Conservation (phyloP, 805 yeast species). For the Tetrapisispora namnaoensis region DNA sequence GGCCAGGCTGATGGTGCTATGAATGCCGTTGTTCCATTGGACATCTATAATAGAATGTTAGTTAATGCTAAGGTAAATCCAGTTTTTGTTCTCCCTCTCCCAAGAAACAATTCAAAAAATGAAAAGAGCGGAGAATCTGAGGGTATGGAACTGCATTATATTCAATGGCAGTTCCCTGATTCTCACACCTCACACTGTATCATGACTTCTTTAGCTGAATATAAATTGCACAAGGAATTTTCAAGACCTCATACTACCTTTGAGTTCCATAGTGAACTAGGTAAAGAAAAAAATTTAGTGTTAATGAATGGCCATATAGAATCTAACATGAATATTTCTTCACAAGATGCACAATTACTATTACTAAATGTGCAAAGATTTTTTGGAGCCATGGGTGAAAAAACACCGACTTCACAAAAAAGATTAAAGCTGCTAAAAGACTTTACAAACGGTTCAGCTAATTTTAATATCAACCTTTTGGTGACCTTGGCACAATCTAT, state of each 20-base stretch:
- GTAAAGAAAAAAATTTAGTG: constrained; percentile 48
- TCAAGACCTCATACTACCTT: constrained; percentile 94
- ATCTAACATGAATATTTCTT: constrained; percentile 51
- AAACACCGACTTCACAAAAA: constrained; percentile 33
- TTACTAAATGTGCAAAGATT: constrained; percentile 71
- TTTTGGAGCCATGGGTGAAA: constrained; percentile 56
- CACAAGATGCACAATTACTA: constrained; percentile 71
- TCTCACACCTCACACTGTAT: constrained; percentile 77
- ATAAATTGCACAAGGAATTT: constrained; percentile 78
- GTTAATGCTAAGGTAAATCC: constrained; percentile 65
- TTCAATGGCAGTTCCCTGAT: constrained; percentile 90
- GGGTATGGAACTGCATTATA: constrained; percentile 74
- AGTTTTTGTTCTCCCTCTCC: constrained; percentile 81
- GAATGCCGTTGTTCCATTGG: constrained; percentile 51
- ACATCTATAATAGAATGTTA: constrained; percentile 54
- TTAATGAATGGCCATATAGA: constrained; percentile 85
- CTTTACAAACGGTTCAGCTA: constrained; percentile 59
- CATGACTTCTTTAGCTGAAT: constrained; percentile 86
- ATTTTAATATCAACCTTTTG: constrained; percentile 59
- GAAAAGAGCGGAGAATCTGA: constrained; percentile 34
- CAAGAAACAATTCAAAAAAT: constrained; percentile 41
- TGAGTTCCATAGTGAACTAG: constrained; percentile 74
- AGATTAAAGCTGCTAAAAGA: constrained; percentile 50
- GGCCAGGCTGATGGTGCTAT: constrained; percentile 47
- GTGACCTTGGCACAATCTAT: constrained; percentile 65